Evolutionary conservation across 2,329 filamentous ascomycete species (phyloP).

Genomic region (Aspergillus pseudonomiae): DNA sequence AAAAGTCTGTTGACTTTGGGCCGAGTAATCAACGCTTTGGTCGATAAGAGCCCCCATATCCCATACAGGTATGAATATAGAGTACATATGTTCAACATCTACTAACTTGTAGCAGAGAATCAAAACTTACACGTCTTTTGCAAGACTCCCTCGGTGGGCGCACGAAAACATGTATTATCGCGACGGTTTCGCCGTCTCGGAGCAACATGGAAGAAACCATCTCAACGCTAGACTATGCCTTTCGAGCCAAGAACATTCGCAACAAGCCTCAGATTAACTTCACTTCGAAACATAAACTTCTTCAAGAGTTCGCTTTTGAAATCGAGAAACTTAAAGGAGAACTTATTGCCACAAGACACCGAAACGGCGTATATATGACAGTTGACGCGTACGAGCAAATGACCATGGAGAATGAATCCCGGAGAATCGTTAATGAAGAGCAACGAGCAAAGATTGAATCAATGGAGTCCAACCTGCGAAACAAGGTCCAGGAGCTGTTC

Average conservation of each 20-base stretch:
- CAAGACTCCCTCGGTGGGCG: conserved; percentile 95
- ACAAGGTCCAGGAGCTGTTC: conserved; percentile 93
- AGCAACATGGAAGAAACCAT: conserved; percentile 98
- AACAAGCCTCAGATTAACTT: conserved; percentile 97
- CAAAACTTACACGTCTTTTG: conserved; percentile 88
- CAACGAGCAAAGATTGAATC: conserved; percentile 90
- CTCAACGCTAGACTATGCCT: conserved; percentile 95
- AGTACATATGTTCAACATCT: conserved; percentile 29
- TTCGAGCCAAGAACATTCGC: conserved; percentile 95
- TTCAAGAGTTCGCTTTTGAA: conserved; percentile 86
- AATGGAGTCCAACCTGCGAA: conserved; percentile 84
- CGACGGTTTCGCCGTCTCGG: conserved; percentile 90
- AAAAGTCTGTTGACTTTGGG: conserved; percentile 94
- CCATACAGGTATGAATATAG: conserved; percentile 60
- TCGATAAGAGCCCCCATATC: conserved; percentile 87
- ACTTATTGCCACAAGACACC: conserved; percentile 85
- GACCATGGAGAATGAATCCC: conserved; percentile 86
- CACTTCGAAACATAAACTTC: conserved; percentile 88
- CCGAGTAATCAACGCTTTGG: conserved; percentile 94
- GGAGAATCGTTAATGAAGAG: conserved; percentile 87
- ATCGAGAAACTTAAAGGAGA: conserved; percentile 95
- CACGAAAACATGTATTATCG: conserved; percentile 98
- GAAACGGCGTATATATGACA: conserved; percentile 92
- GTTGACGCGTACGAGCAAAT: conserved; percentile 89
- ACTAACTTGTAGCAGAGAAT: conserved; percentile 67